These are phyloP conservation scores for Ceratorhiza oryzae-sativae DNA, from an alignment of 1,284 basidiomycete genomes.

Conservation along the genomic window DNA sequence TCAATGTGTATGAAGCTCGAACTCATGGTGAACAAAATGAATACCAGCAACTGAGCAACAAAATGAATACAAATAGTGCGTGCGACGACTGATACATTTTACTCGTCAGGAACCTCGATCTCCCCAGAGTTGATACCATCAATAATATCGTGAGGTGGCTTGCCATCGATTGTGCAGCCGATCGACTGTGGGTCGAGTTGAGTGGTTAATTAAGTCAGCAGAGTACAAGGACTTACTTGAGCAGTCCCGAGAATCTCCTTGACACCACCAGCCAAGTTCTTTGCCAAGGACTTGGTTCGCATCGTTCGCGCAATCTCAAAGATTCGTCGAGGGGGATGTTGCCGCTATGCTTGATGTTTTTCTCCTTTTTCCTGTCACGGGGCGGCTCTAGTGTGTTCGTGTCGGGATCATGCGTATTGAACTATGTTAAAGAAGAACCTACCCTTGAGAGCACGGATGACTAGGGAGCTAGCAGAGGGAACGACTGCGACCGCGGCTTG, in stretches of 20 bases:
- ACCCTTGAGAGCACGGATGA: conserved; percentile 99
- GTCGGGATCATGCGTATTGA: neutral
- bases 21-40: conserved; percentile 20
- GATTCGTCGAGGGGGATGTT: conserved; percentile 97
- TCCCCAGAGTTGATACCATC: conserved; percentile 96
- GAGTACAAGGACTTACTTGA: conserved; percentile 58
- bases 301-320: conserved; percentile 96
- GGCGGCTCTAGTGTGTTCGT: conserved; percentile 80
- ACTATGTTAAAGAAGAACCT: conserved; percentile 46
- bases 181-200: conserved; percentile 57
- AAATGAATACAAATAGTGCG: conserved; percentile 31
- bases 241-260: conserved; percentile 96
- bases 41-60: conserved; percentile 34
- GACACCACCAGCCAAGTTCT: conserved; percentile 86
- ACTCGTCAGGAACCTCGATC: conserved; percentile 94
- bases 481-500: conserved; percentile 98
- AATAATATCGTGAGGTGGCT: conserved; percentile 93
- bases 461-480: conserved; percentile 96
- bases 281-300: conserved; percentile 94
- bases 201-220: neutral
- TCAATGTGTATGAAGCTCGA: neutral
- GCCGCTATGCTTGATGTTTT: conserved; percentile 98
- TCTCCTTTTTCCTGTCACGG: conserved; percentile 99
- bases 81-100: conserved; percentile 51
- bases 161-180: conserved; percentile 96